Conservation (phyloP, 371 early-diverging fungal genomes). For the Mortierella sp. region DNA sequence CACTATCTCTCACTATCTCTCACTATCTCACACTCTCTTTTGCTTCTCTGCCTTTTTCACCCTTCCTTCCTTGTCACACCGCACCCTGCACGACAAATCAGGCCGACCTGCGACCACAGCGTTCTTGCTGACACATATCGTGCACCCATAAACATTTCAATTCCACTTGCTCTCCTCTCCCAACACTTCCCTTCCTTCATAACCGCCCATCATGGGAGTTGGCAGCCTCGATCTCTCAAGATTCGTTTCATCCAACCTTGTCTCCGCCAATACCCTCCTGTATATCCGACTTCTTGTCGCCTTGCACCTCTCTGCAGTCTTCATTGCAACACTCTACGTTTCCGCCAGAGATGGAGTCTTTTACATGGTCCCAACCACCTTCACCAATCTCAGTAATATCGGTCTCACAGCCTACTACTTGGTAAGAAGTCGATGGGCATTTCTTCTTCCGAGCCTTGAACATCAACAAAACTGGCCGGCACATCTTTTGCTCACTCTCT, state of each 20-base stretch:
- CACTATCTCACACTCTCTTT: background rate
- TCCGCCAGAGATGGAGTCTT: conserved; percentile 47
- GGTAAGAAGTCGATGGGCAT: conserved; percentile 13
- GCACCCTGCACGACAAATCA: no score
- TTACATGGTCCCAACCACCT: conserved; percentile 54
- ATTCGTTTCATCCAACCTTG: conserved; percentile 36
- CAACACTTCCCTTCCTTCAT: background rate
- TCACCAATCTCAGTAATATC: conserved; percentile 52
- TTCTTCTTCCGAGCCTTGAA: background rate
- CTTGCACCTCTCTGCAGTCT: conserved; percentile 41
- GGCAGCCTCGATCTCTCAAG: conserved; percentile 35
- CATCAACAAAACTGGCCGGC: no score
- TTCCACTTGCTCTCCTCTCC: background rate
- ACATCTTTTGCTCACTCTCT: no score
- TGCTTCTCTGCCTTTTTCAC: conserved; percentile 2
- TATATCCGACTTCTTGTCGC: conserved; percentile 25
- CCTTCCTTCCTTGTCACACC: background rate
- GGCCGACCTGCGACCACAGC: no score
- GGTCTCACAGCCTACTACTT: conserved; percentile 52
- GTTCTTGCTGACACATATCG: no score
- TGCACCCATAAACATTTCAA: no score
- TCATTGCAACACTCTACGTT: conserved; percentile 49
- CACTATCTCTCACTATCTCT: background rate
- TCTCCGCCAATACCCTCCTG: conserved; percentile 28
- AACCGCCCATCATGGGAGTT: background rate